phyloP scores from a whole-genome alignment of 805 yeast genomes.

The Saturnispora saitoi region DNA sequence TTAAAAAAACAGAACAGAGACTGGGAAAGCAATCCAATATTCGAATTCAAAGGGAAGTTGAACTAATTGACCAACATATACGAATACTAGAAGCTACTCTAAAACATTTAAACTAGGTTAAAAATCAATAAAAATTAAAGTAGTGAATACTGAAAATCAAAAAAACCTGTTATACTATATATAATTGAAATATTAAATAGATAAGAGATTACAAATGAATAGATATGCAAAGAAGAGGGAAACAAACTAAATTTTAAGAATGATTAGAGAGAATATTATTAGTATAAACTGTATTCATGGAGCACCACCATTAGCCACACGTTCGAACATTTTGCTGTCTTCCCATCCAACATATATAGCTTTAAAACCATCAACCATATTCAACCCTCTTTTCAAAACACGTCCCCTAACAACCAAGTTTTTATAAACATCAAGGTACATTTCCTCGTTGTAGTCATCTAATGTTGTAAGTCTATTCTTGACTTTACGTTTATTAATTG shows the following conservation, averaged over 20 bases:
- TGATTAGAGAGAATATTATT: background rate
- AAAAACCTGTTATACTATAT: background rate
- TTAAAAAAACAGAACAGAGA: conserved; percentile 10
- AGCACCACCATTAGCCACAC: conserved; percentile 25
- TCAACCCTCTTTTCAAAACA: conserved; percentile 59
- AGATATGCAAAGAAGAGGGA: background rate
- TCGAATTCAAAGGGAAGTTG: conserved; percentile 48
- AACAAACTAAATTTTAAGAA: background rate
- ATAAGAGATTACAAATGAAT: background rate
- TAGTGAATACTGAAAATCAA: background rate
- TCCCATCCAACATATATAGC: conserved; percentile 83
- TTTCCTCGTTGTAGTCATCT: conserved; percentile 15
- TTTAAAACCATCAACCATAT: conserved; percentile 61
- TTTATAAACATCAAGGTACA: conserved; percentile 55
- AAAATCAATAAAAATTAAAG: background rate
- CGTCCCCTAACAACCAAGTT: conserved; percentile 63
- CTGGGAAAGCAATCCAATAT: conserved; percentile 8
- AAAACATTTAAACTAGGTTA: conserved; percentile 26
- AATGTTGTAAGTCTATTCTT: conserved; percentile 29
- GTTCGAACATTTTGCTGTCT: conserved; percentile 50
- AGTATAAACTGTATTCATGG: conserved; percentile 2
- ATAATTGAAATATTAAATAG: background rate
- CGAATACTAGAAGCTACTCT: conserved; percentile 59
- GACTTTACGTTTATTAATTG: conserved; percentile 2
- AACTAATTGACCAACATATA: conserved; percentile 60